phyloP scores from a whole-genome alignment of 2,329 filamentous ascomycete species.

The Aureobasidium uvarum region DNA sequence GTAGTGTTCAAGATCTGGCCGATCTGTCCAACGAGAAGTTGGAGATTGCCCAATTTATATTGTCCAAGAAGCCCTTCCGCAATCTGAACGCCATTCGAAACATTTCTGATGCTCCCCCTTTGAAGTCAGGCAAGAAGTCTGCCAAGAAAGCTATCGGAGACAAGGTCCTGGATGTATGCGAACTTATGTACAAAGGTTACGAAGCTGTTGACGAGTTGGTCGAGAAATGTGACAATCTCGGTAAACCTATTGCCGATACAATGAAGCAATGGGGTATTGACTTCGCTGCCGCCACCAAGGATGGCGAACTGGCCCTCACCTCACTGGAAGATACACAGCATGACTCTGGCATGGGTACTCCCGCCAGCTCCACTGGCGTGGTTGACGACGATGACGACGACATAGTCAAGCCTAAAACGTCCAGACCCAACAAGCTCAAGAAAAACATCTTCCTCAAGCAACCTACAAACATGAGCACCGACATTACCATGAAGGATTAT shows the following conservation, averaged over 20 bases:
- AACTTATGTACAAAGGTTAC: constrained; percentile 75
- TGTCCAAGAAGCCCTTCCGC: constrained; percentile 72
- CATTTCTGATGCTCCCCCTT: constrained; percentile 55
- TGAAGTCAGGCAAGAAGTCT: constrained; percentile 53
- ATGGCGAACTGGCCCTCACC: constrained; percentile 61
- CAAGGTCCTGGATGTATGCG: constrained; percentile 63
- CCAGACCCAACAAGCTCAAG: constrained; percentile 35
- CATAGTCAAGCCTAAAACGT: constrained; percentile 42
- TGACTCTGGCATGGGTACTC: constrained; percentile 68
- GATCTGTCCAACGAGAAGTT: constrained; percentile 77
- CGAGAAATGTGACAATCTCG: constrained; percentile 68
- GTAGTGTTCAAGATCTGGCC: constrained; percentile 69
- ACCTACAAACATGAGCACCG: constrained; percentile 72
- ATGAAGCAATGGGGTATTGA: constrained; percentile 69
- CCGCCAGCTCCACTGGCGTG: constrained; percentile 42
- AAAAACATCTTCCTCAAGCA: constrained; percentile 58
- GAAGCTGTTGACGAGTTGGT: constrained; percentile 82
- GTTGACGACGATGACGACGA: constrained; percentile 38
- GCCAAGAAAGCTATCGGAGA: constrained; percentile 59
- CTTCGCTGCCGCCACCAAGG: constrained; percentile 58
- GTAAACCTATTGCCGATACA: constrained; percentile 62
- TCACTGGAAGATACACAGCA: constrained; percentile 52
- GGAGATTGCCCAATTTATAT: constrained; percentile 65
- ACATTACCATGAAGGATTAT: constrained; percentile 83
- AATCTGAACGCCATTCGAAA: constrained; percentile 63